These are phyloP conservation scores for Neophaeococcomyces mojaviensis DNA, from an alignment of 2,329 filamentous ascomycete species.

Conservation along the genomic window DNA sequence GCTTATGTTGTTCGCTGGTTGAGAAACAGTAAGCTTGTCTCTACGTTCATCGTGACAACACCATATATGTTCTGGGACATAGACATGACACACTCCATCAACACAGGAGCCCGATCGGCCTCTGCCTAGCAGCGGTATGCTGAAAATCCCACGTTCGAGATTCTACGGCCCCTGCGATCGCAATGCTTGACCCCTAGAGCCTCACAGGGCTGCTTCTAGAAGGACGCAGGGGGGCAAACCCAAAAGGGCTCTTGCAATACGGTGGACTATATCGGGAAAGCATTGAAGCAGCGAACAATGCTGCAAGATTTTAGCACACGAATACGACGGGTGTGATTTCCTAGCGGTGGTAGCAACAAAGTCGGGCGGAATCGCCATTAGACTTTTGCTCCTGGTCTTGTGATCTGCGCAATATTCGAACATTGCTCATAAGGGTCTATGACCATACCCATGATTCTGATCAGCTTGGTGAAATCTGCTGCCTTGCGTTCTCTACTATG, in stretches of 20 bases:
- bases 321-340: conserved; percentile 4
- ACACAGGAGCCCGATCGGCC: not conserved
- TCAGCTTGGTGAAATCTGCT: not conserved
- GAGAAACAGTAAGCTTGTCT: not conserved
- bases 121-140: not conserved
- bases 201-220: not conserved
- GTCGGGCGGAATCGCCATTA: conserved; percentile 4
- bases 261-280: conserved; percentile 9
- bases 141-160: not conserved
- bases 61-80: not conserved
- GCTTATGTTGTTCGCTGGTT: not conserved
- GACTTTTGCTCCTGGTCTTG: not conserved
- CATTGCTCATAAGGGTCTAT: conserved; percentile 7
- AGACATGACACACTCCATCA: not conserved
- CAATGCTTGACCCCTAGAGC: not conserved
- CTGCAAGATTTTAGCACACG: not conserved
- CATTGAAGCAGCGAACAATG: not conserved
- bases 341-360: not conserved
- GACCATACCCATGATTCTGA: not conserved
- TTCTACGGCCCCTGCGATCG: not conserved
- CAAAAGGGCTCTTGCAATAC: not conserved
- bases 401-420: not conserved
- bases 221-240: not conserved
- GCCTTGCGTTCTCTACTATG: not conserved
- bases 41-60: not conserved